Conservation (phyloP, 768 basidiomycete species). For the Boletus fagicola region DNA sequence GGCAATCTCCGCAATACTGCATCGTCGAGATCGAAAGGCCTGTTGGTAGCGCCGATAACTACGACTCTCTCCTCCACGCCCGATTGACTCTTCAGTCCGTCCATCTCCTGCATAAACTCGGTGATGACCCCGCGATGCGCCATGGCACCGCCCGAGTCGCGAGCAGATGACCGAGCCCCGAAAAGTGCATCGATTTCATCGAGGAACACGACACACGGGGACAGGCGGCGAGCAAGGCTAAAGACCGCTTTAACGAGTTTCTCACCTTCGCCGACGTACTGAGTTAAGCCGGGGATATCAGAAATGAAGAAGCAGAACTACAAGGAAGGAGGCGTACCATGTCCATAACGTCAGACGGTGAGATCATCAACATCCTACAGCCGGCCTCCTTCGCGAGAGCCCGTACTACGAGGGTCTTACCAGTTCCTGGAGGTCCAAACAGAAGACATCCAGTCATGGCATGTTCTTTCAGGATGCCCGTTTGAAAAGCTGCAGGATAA, state of each 20-base stretch:
- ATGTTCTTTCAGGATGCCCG: slow-evolving; percentile 88
- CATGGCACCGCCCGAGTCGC: slow-evolving; percentile 74
- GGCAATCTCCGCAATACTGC: slow-evolving; percentile 88
- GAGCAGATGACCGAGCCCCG: slow-evolving; percentile 74
- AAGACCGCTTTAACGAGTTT: slow-evolving; percentile 90
- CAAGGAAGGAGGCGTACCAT: slow-evolving; percentile 56
- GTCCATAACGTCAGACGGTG: slow-evolving; percentile 94
- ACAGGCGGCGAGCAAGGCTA: slow-evolving; percentile 76
- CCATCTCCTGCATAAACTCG: slow-evolving; percentile 97
- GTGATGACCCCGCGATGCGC: slow-evolving; percentile 88
- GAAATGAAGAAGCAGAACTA: background rate
- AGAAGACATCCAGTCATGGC: slow-evolving; percentile 88
- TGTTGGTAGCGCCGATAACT: slow-evolving; percentile 92
- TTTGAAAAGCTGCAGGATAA: slow-evolving; percentile 82
- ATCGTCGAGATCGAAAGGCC: slow-evolving; percentile 89
- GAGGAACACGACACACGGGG: slow-evolving; percentile 91
- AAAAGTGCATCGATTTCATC: slow-evolving; percentile 95
- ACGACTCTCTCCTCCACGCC: slow-evolving; percentile 73
- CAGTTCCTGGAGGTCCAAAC: slow-evolving; percentile 92
- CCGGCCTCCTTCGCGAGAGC: slow-evolving; percentile 93
- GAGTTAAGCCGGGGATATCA: slow-evolving; percentile 6
- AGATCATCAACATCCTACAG: slow-evolving; percentile 86
- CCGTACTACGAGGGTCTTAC: slow-evolving; percentile 86
- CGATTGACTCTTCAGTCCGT: slow-evolving; percentile 67
- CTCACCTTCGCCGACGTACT: slow-evolving; percentile 90